A percentile compares a stretch with the other conserved stretches of the same genome.
These are phyloP conservation scores for Radiomyces spectabilis DNA, from an alignment of 192 early-diverging fungal genomes.

Conservation along the genomic window DNA sequence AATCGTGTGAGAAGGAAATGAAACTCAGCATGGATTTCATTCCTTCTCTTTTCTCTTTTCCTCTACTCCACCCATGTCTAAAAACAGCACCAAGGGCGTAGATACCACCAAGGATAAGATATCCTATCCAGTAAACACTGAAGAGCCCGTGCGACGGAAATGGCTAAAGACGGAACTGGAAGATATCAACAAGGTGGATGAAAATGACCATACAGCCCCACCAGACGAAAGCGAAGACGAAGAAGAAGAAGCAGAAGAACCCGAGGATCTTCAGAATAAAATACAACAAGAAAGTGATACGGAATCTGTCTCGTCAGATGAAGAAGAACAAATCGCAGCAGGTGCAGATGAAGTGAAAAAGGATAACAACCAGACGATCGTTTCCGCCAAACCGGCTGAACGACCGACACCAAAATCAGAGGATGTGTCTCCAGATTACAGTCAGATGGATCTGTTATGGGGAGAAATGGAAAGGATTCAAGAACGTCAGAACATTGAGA, in stretches of 20 bases:
- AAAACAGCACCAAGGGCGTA: too few relatives aligned
- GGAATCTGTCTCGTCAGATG: background rate
- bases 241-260: background rate
- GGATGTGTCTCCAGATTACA: background rate
- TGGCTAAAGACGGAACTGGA: constrained; percentile 8
- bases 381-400: background rate
- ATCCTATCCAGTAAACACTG: constrained; percentile 24
- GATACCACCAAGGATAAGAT: too few relatives aligned
- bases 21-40: too few relatives aligned
- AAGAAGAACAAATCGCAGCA: too few relatives aligned
- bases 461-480: constrained; percentile 2
- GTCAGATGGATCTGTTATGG: constrained; percentile 8
- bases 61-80: too few relatives aligned
- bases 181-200: constrained; percentile 4
- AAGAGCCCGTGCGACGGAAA: constrained; percentile 18
- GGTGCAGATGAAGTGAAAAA: background rate
- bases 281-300: too few relatives aligned
- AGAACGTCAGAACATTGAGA: background rate
- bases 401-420: background rate
- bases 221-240: background rate
- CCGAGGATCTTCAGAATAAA: background rate
- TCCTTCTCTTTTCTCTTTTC: too few relatives aligned
- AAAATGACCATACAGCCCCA: background rate
- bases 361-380: background rate
- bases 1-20: too few relatives aligned